Base-by-base conservation (phyloP, 495 filamentous ascomycete species). In the Xylaria sp. region DNA sequence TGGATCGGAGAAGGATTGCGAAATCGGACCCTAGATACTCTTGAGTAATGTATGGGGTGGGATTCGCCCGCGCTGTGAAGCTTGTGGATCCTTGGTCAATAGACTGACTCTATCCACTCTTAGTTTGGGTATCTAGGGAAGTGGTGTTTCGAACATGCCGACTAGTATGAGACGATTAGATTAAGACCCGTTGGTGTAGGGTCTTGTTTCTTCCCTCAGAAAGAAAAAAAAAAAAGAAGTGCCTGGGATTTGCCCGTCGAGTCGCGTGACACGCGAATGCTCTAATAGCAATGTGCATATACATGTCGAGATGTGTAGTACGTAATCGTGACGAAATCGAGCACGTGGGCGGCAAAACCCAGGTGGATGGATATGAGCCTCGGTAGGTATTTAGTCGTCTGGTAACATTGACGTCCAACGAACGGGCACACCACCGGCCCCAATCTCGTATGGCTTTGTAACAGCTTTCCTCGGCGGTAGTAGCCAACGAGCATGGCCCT, bases 401-500 rank as follows among this genome's bases (percentile, higher is more conserved):
- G 73, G 74, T 40, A 69, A 69, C 44, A 81, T 73, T 29, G 82
- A 61, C 44, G 85, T 78, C 87, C 87, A 89, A 55, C 87, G 77
- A 7, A 81, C 79, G 43, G 87, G 87, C 59, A 88, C 85, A 8
- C 87, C 86, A 55, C 85, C 82, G 17, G 78, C 70, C 26, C 84
- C 81, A 71, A 89, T 83, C 68, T 82, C 82, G 73, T 88, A 88
- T 19, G 83, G 83, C 70, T 79, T 85, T 37, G 83, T 80, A 71
- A 81, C 82, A 21, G 82, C 77, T 78, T 92, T 92, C 75, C 96
- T 87, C 26, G 96, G 93, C 46, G 95, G 95, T n/a, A 99, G 82
- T 80, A 93, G 93, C 80, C 96, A 89, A 70, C 89, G 89, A 48
- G 96, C 96, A 62, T 91, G 88, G 12, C 94, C 93, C 50, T 92